Evolutionary conservation across 768 basidiomycete genomes (phyloP).

Genomic region (Phaeotremella skinneri): DNA sequence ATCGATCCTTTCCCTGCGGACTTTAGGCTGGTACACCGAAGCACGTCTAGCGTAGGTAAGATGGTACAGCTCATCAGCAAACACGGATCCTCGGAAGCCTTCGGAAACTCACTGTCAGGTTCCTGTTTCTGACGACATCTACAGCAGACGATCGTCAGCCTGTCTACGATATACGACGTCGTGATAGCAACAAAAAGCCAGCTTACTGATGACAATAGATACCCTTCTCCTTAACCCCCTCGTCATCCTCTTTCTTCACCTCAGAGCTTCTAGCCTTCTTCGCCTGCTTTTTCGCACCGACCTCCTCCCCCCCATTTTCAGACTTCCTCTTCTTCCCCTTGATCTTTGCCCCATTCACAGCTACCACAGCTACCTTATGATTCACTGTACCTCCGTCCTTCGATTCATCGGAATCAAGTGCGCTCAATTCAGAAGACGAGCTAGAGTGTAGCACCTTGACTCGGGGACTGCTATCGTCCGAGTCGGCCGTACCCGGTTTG

Average conservation of each 20-base stretch:
- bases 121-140: constrained; percentile 16
- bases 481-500: background rate
- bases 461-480: background rate
- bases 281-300: background rate
- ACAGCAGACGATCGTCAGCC: background rate
- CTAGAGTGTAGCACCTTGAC: background rate
- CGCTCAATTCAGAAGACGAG: background rate
- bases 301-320: background rate
- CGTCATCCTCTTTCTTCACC: background rate
- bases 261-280: background rate
- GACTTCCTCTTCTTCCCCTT: background rate
- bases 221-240: constrained; percentile 4
- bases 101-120: constrained; percentile 6
- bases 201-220: constrained; percentile 25
- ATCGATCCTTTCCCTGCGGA: background rate
- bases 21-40: constrained; percentile 19
- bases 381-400: background rate
- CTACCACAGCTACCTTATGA: background rate
- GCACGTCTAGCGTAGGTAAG: background rate
- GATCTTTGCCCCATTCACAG: too few relatives aligned
- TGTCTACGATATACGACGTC: background rate
- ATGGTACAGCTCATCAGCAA: background rate
- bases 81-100: too few relatives aligned
- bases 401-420: background rate
- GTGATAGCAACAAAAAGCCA: background rate